Evolutionary conservation across 139 green algal genomes (phyloP).

Genomic region (Tetradesmus obliquus): DNA sequence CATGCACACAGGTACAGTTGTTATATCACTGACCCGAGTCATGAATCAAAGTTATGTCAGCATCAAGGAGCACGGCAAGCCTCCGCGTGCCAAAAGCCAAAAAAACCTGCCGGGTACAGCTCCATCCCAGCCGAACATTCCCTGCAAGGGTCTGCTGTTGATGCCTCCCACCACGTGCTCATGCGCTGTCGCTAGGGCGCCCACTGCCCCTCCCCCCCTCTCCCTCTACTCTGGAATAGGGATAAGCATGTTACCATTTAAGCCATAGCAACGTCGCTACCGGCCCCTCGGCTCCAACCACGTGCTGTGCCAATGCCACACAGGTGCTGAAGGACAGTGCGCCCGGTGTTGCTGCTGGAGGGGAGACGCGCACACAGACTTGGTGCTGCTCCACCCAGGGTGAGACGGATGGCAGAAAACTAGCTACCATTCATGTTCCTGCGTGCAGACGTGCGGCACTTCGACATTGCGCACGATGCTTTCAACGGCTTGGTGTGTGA

Average conservation of each 20-base stretch:
- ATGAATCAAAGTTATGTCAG: no score
- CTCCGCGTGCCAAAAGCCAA: no score
- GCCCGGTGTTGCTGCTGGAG: conserved; percentile 62
- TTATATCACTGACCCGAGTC: no score
- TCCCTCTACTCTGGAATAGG: no score
- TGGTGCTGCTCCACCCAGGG: conserved; percentile 8
- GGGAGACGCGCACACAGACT: conserved; percentile 39
- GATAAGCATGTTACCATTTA: no score
- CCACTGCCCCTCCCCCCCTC: neutral
- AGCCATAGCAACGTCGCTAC: no score
- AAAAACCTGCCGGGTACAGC: no score
- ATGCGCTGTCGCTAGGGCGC: neutral
- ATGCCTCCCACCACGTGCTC: neutral
- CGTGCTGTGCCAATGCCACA: no score
- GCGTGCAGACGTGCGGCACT: neutral
- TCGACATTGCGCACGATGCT: neutral
- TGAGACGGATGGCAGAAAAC: neutral
- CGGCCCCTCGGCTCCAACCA: no score
- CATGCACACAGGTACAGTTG: conserved; percentile 5
- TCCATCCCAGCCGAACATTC: no score
- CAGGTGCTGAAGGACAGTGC: conserved; percentile 46
- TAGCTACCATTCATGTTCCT: no score
- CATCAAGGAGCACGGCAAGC: no score
- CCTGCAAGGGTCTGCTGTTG: neutral
- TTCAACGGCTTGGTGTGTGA: neutral